Conservation (phyloP, 1,284 basidiomycete species). For the Papiliotrema flavescens region DNA sequence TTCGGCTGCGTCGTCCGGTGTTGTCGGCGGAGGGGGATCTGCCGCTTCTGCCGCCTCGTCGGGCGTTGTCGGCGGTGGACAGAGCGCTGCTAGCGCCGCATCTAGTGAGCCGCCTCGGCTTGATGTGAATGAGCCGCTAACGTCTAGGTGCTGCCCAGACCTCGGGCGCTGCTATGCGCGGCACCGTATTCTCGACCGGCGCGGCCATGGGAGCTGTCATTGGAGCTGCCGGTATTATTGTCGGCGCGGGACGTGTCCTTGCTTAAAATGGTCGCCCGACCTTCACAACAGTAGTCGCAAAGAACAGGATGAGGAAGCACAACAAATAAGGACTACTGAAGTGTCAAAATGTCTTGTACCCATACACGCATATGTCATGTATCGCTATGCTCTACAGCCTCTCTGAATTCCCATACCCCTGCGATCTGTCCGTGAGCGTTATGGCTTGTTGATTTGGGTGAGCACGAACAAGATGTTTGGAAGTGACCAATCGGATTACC, state of each 20-base stretch:
- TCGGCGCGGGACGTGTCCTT: slow-evolving; percentile 21
- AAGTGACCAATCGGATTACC: too few species aligned
- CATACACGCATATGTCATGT: not conserved
- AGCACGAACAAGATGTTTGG: too few species aligned
- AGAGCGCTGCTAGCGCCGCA: slow-evolving; percentile 7
- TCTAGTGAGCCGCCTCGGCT: slow-evolving; percentile 5
- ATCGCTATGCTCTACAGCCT: not conserved
- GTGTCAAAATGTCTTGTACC: not conserved
- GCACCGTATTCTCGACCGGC: not conserved
- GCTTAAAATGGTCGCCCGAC: slow-evolving; percentile 8
- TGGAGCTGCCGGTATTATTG: slow-evolving; percentile 19
- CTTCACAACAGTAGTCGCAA: not conserved
- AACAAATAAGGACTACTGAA: not conserved
- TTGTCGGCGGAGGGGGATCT: slow-evolving; percentile 3
- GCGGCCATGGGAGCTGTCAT: slow-evolving; percentile 8
- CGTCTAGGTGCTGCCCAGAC: not conserved
- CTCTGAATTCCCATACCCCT: too few species aligned
- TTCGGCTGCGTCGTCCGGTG: not conserved
- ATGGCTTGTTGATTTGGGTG: too few species aligned
- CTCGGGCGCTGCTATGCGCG: slow-evolving; percentile 1
- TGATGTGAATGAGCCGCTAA: not conserved
- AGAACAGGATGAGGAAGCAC: not conserved
- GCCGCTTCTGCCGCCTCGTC: slow-evolving; percentile 6
- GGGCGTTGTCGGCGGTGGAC: too few species aligned
- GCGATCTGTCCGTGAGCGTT: too few species aligned